Percentiles rank a stretch among this genome's conserved stretches.
Conservation (phyloP, 306 rosid genomes). For the Lupinus albus region DNA sequence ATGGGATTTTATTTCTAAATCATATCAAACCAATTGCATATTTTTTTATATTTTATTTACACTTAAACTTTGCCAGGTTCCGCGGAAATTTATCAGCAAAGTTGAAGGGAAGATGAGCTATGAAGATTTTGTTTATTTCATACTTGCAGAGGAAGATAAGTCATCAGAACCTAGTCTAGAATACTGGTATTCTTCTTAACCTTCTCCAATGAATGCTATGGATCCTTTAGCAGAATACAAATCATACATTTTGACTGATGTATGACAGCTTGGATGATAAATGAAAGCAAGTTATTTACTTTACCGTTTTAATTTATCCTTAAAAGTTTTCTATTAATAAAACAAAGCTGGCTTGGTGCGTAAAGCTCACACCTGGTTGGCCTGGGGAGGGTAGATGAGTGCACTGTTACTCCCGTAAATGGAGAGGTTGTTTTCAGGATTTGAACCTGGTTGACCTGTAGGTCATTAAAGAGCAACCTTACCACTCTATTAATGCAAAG, state of each 20-base stretch:
- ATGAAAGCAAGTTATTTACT: constrained; percentile 38
- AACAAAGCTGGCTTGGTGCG: no score
- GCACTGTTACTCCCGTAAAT: no score
- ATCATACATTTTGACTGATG: constrained; percentile 30
- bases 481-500: no score
- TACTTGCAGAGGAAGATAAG: constrained; percentile 97
- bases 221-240: constrained; percentile 31
- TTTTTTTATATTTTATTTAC: not conserved
- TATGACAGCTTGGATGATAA: constrained; percentile 28
- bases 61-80: constrained; percentile 57
- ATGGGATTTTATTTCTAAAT: constrained; percentile 9
- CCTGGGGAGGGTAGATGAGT: no score
- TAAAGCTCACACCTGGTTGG: no score
- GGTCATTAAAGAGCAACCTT: no score
- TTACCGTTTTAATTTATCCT: constrained; percentile 6
- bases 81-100: constrained; percentile 84
- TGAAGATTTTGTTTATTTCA: constrained; percentile 98
- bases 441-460: no score
- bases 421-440: no score
- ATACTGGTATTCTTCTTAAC: constrained; percentile 71
- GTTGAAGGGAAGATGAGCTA: constrained; percentile 98
- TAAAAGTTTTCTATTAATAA: not conserved
- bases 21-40: not conserved
- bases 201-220: constrained; percentile 31
- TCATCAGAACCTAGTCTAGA: constrained; percentile 95